Evolutionary conservation across 2,329 filamentous ascomycete genomes (phyloP), one percentile per base, ranked within the genome.

Genomic region (Sclerotinia trifoliorum): DNA sequence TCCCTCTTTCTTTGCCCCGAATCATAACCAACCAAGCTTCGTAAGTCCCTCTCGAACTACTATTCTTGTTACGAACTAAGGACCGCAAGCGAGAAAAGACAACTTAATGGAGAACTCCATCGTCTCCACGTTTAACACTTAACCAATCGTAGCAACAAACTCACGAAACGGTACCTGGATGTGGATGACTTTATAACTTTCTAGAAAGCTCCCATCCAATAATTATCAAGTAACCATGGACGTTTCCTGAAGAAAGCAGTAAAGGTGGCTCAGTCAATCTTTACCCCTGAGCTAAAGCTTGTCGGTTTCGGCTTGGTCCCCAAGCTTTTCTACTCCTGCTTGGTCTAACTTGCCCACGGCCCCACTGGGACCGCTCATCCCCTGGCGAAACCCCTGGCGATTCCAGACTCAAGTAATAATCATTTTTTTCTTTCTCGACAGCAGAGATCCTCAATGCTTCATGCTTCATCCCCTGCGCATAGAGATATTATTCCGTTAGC

Each of bases 11-110:
- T n/a, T 15, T n/a, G 24, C n/a, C 17, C 15, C 24, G 58, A 61
- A 48, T 48, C 58, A 48, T 49, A 56, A 46, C 63, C 63, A 65
- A 65, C 51, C 63, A 65, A 46, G 26, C 29, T 32, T 57, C 52
- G 19, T 19, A 44, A 32, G 35, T 32, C n/a, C 63, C 51, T 54
- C 29, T n/a, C 4, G 11, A 24, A 21, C 6, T 57, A 46, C 51
- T 65, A 65, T 65, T 57, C 51, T 65, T 65, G 63, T 52, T 32
- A 64, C 61, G 52, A 29, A 29, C 61, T 64, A 64, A 52, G 35
- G 17, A 24, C 11, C 19, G 11, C 29, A 65, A 65, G 35, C 49
- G 62, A 65, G 62, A 29, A 65, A 55, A 64, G 49, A n/a, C 52
- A 56, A 48, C 35, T 56, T 26, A 65, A 56, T 17, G 42, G 58